These are phyloP conservation scores for Beverwykella pulmonaria DNA, from an alignment of 495 filamentous ascomycete species.

Conservation along the genomic window DNA sequence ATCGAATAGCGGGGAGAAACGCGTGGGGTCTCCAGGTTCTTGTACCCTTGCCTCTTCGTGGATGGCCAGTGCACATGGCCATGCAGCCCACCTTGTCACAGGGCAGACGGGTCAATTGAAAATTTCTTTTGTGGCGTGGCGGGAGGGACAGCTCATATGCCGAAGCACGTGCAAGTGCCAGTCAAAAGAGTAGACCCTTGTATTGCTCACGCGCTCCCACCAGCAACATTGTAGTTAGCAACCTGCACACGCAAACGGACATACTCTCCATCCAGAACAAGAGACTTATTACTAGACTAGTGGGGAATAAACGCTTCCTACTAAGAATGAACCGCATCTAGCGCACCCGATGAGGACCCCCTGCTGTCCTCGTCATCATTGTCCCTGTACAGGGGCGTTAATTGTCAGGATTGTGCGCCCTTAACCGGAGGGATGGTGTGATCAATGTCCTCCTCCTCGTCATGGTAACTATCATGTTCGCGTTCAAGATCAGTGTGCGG, in stretches of 20 bases:
- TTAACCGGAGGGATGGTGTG: neutral
- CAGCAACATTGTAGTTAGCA: too few relatives aligned
- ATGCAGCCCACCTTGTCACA: slow-evolving; percentile 3
- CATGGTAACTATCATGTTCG: slow-evolving; percentile 16
- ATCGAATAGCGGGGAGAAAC: neutral
- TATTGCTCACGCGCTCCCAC: too few relatives aligned
- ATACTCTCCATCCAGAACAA: too few relatives aligned
- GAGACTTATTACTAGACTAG: too few relatives aligned
- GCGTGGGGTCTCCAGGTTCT: slow-evolving; percentile 7
- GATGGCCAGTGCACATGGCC: neutral
- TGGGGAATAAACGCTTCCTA: too few relatives aligned
- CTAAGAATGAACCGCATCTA: neutral
- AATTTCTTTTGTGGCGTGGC: neutral
- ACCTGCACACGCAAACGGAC: too few relatives aligned
- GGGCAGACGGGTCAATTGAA: neutral
- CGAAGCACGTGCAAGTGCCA: neutral
- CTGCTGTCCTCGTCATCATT: neutral
- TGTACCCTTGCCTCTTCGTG: slow-evolving; percentile 9
- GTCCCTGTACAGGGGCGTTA: neutral
- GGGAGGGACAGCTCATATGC: neutral
- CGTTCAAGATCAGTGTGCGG: neutral
- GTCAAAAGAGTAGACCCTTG: too few relatives aligned
- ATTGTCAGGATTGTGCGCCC: slow-evolving; percentile 1
- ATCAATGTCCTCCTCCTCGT: slow-evolving; percentile 18
- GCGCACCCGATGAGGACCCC: neutral